A percentile compares a stretch with the other conserved stretches of the same genome.
These are phyloP conservation scores for Candida sithepensis DNA, from an alignment of 805 yeast genomes.

Conservation along the genomic window DNA sequence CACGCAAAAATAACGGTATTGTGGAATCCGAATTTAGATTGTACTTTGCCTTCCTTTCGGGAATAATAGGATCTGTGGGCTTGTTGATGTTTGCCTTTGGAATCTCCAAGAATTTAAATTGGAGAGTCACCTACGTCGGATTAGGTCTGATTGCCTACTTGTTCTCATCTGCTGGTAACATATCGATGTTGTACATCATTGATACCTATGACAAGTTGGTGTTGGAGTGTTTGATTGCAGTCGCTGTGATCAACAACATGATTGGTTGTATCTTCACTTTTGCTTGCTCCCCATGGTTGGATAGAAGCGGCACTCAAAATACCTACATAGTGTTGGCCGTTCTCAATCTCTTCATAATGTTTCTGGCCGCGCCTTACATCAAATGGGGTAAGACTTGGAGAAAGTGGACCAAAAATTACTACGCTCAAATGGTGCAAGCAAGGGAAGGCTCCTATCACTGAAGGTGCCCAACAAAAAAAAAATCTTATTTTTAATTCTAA, in stretches of 20 bases:
- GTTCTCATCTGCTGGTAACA: slow-evolving; percentile 66
- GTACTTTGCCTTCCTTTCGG: slow-evolving; percentile 54
- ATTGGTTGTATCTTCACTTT: slow-evolving; percentile 65
- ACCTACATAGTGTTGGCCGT: slow-evolving; percentile 62
- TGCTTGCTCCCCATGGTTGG: slow-evolving; percentile 62
- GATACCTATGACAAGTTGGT: slow-evolving; percentile 66
- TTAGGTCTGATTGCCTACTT: slow-evolving; percentile 64
- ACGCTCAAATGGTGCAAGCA: slow-evolving; percentile 45
- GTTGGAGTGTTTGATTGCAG: slow-evolving; percentile 64
- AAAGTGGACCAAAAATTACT: slow-evolving; percentile 48
- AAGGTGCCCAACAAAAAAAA: background rate
- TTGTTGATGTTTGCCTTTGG: slow-evolving; percentile 65
- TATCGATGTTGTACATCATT: slow-evolving; percentile 62
- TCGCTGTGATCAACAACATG: slow-evolving; percentile 57
- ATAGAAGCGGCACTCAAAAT: slow-evolving; percentile 50
- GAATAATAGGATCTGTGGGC: slow-evolving; percentile 57
- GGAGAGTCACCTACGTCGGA: slow-evolving; percentile 56
- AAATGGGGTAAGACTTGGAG: slow-evolving; percentile 59
- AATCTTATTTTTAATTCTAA: too few species aligned
- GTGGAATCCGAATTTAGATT: slow-evolving; percentile 64
- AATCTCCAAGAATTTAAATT: slow-evolving; percentile 45
- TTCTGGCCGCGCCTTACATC: slow-evolving; percentile 51
- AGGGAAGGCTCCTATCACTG: slow-evolving; percentile 33
- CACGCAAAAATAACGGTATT: slow-evolving; percentile 54
- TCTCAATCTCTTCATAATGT: slow-evolving; percentile 51